Evolutionary conservation across 768 basidiomycete species (phyloP), one percentile per base, ranked within the genome.

Genomic region (Tricholoma matsutake): DNA sequence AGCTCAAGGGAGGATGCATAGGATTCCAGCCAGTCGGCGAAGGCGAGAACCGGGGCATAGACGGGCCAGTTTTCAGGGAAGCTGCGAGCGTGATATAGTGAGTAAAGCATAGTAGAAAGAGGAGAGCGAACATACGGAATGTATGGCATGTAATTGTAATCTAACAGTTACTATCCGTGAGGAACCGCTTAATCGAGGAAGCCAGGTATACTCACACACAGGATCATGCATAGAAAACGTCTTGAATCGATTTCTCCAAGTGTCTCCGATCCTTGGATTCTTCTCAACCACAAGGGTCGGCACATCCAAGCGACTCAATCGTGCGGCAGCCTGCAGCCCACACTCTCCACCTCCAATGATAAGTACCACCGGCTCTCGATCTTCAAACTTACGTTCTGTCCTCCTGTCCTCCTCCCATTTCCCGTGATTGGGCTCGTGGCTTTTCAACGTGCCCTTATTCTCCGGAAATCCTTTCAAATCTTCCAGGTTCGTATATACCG

Each of bases 1-100:
- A 89, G 73, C 61, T 88, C 88, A 59, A 89, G 70, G 2, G 77
- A 67, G 10, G 83, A 77, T 1, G 84, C 86, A 67, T 88, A 89
- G 59, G 71, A 76, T 71, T 89, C 88, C 2, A 90, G 77, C 86
- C 86, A 89, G 61, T 85, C 82, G 0, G 86, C 88, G 14, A 89
- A 71, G 66, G 11, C 4, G 10, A 47, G 31, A 45, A 86, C 85
- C 4, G 86, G 85, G 3, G 79, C 76, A 54, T 77, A 86, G 4
- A 83, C 79, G 0, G 84, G 85, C 86, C 86, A 87, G 16, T 79
- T 80, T 1, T 78, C 64, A 4, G 86, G 87, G 71, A 86, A 87
- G 22, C 84, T 85, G 22, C 22, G 78, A 54, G 81, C 73, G 22
- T 69, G 61, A 1, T 32, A 13, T 7, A 37, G 25, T 31, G 61